A percentile compares a stretch with the other conserved stretches of the same genome.
Conservation (phyloP, 2,329 filamentous ascomycete species). For the Westerdykella sp. region DNA sequence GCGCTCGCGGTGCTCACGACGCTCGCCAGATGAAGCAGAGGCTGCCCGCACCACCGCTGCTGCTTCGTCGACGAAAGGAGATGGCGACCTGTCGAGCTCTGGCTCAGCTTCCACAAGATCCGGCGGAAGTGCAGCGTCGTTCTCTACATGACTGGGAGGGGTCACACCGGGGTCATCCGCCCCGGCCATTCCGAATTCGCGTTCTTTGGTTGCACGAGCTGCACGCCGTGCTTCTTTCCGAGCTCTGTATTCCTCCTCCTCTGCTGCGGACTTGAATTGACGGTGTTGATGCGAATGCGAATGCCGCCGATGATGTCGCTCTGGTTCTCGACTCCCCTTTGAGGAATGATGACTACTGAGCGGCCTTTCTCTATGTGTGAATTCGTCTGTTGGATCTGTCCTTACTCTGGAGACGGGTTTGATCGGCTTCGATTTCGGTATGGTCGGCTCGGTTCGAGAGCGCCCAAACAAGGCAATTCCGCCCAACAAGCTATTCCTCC, state of each 20-base stretch:
- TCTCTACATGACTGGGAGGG: slow-evolving; percentile 11
- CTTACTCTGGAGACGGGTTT: slow-evolving; percentile 20
- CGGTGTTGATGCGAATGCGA: slow-evolving; percentile 21
- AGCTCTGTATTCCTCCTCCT: slow-evolving; percentile 27
- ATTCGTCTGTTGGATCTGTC: slow-evolving; percentile 17
- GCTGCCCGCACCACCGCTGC: slow-evolving; percentile 20
- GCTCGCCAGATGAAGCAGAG: slow-evolving; percentile 26
- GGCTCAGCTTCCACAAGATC: slow-evolving; percentile 15
- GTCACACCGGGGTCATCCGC: slow-evolving; percentile 20
- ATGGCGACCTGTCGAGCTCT: slow-evolving; percentile 8
- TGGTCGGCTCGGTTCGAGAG: slow-evolving; percentile 25
- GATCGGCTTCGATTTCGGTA: slow-evolving; percentile 18
- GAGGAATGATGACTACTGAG: slow-evolving; percentile 28
- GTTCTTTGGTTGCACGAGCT: slow-evolving; percentile 12
- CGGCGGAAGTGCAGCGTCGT: slow-evolving; percentile 14
- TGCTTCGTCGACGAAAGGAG: slow-evolving; percentile 20
- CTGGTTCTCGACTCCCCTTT: slow-evolving; percentile 26
- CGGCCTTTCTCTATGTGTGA: slow-evolving; percentile 20
- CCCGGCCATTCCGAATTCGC: slow-evolving; percentile 25
- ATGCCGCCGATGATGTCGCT: slow-evolving; percentile 25
- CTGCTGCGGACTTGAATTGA: slow-evolving; percentile 22
- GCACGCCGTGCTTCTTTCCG: slow-evolving; percentile 27
- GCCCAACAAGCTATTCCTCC: slow-evolving; percentile 26
- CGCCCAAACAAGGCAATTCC: slow-evolving; percentile 26
- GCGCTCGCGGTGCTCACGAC: slow-evolving; percentile 24